These are phyloP conservation scores for Lasiodiplodia sp. DNA, from an alignment of 2,329 filamentous ascomycete genomes.

Conservation along the genomic window DNA sequence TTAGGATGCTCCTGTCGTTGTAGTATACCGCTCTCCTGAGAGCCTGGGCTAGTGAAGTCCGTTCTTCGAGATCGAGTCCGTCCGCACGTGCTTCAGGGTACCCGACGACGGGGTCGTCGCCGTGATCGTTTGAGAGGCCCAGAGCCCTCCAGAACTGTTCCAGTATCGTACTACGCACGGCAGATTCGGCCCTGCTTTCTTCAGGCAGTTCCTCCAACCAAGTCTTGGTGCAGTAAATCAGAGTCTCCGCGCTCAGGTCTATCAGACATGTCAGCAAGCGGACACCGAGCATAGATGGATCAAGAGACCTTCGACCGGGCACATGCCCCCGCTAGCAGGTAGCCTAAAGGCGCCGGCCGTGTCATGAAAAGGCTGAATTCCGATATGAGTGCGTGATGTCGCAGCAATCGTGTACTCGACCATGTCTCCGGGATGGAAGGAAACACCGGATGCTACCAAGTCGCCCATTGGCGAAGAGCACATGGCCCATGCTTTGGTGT, in stretches of 20 bases:
- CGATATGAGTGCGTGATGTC: conserved; percentile 47
- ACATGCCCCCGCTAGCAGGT: conserved; percentile 23
- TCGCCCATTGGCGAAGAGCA: conserved; percentile 55
- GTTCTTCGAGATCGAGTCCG: conserved; percentile 5
- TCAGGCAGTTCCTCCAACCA: conserved; percentile 41
- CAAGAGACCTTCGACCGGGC: conserved; percentile 32
- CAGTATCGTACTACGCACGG: conserved; percentile 10
- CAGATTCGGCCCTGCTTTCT: background rate
- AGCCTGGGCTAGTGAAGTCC: background rate
- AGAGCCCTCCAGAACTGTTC: conserved; percentile 18
- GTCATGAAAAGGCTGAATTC: conserved; percentile 17
- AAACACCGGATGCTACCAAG: conserved; percentile 58
- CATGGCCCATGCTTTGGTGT: conserved; percentile 63
- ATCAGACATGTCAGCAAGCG: background rate
- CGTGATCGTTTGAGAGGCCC: background rate
- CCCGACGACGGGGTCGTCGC: background rate
- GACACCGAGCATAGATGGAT: background rate
- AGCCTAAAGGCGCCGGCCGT: conserved; percentile 20
- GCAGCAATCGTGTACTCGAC: conserved; percentile 62
- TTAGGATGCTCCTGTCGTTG: conserved; percentile 36
- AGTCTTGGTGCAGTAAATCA: conserved; percentile 45
- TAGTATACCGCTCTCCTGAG: conserved; percentile 41
- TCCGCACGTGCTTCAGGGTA: background rate
- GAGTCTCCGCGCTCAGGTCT: conserved; percentile 42
- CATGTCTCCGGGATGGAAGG: conserved; percentile 64